Conservation (phyloP, 108 stramenopile species). For the Epipyxis sp. region DNA sequence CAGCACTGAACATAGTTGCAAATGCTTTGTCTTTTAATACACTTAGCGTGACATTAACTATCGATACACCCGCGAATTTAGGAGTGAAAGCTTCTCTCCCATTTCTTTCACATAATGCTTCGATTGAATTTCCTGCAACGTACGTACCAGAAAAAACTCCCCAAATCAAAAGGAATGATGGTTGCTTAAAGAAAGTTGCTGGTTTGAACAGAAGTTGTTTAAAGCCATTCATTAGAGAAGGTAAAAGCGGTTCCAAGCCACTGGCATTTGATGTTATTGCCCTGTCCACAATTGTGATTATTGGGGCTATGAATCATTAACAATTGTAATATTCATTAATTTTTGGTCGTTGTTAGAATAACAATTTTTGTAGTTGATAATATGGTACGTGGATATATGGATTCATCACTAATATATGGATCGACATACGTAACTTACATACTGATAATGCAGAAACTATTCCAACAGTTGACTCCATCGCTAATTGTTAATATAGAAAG, state of each 20-base stretch:
- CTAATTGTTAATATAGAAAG: not conserved
- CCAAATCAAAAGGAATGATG: conserved; percentile 33
- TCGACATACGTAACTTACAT: not conserved
- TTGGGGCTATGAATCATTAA: not conserved
- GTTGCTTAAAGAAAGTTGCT: conserved; percentile 27
- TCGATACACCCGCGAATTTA: conserved; percentile 23
- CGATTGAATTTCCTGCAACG: conserved; percentile 27
- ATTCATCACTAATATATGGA: not conserved
- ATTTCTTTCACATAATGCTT: conserved; percentile 32
- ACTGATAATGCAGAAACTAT: conserved; percentile 15
- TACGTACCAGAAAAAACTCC: conserved; percentile 39
- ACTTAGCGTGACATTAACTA: conserved; percentile 25
- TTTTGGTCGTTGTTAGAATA: no score
- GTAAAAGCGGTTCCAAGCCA: conserved; percentile 11
- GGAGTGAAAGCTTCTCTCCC: conserved; percentile 16
- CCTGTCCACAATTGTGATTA: conserved; percentile 4
- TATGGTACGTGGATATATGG: no score
- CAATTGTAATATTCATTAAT: no score
- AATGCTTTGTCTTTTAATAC: conserved; percentile 41
- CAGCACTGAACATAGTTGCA: conserved; percentile 33
- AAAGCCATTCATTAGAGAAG: conserved; percentile 4
- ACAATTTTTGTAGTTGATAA: no score
- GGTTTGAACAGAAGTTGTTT: conserved; percentile 2
- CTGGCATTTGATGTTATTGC: conserved; percentile 12
- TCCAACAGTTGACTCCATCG: not conserved